Evolutionary conservation across 208 protist genomes (phyloP).

Genomic region (Leishmania aethiopica): DNA sequence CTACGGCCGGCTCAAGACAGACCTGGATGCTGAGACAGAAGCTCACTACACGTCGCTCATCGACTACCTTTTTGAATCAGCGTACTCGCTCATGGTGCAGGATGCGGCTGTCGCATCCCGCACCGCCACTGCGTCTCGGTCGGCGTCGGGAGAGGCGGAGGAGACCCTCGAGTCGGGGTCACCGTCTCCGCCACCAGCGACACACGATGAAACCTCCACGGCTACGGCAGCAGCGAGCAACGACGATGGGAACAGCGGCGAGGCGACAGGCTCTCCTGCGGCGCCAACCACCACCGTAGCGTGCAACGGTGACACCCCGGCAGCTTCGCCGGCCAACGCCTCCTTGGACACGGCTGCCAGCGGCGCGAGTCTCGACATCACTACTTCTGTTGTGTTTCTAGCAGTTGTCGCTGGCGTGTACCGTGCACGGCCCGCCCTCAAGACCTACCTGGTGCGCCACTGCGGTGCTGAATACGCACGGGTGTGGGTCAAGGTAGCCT

Average conservation of each 20-base stretch:
- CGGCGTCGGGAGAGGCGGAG: background rate
- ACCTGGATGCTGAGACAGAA: conserved; percentile 12
- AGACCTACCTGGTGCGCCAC: conserved; percentile 35
- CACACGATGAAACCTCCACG: background rate
- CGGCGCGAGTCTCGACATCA: conserved; percentile 15
- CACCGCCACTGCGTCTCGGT: conserved; percentile 10
- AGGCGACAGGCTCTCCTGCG: background rate
- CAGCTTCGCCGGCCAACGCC: background rate
- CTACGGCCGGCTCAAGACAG: conserved; percentile 11
- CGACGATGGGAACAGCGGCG: background rate
- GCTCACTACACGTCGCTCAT: conserved; percentile 32
- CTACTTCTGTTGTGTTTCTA: conserved; percentile 42
- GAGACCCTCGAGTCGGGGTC: background rate
- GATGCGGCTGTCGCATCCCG: background rate
- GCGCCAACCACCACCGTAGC: background rate
- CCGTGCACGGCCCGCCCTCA: conserved; percentile 49
- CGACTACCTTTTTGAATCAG: conserved; percentile 14
- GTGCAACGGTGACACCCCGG: background rate
- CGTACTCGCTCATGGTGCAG: conserved; percentile 1
- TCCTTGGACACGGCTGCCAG: conserved; percentile 1
- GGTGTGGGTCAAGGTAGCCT: conserved; percentile 46
- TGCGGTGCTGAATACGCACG: conserved; percentile 38
- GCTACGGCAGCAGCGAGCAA: background rate
- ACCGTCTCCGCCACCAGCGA: background rate
- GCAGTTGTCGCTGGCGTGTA: conserved; percentile 48